Conservation (phyloP, 257 asterid genomes). For the Eucommia ulmoides region DNA sequence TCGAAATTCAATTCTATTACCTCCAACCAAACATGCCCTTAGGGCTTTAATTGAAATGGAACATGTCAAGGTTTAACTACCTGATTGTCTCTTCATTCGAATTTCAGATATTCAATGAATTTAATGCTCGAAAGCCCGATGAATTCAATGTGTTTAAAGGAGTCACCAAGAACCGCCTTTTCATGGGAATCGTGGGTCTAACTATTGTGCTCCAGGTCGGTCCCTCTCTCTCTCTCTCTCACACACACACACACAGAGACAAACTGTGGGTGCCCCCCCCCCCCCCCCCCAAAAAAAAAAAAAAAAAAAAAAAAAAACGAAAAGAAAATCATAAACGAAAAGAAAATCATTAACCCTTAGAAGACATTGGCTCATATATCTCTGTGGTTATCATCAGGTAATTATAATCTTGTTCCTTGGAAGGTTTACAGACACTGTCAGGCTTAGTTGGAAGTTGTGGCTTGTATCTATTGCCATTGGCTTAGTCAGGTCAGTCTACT, state of each 20-base stretch:
- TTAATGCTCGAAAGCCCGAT: constrained; percentile 91
- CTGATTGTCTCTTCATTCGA: too few relatives aligned
- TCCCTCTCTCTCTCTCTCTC: constrained; percentile 2
- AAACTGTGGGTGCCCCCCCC: too few relatives aligned
- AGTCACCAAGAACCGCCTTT: constrained; percentile 63
- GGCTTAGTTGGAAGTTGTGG: constrained; percentile 87
- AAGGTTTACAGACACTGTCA: constrained; percentile 54
- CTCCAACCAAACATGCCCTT: too few relatives aligned
- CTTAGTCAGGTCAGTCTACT: constrained; percentile 41
- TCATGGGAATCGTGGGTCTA: constrained; percentile 56
- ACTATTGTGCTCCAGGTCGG: constrained; percentile 81
- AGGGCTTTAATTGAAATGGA: too few relatives aligned
- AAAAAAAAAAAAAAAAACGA: too few relatives aligned
- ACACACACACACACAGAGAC: constrained; percentile 7
- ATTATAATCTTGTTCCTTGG: constrained; percentile 78
- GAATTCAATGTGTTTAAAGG: constrained; percentile 73
- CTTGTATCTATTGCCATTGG: constrained; percentile 74
- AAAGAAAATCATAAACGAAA: too few relatives aligned
- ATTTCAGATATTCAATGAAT: constrained; percentile 68
- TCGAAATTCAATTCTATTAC: too few relatives aligned
- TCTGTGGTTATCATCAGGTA: constrained; percentile 30
- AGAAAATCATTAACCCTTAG: too few relatives aligned
- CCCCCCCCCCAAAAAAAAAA: too few relatives aligned
- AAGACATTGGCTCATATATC: not conserved
- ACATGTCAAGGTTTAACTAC: not conserved